Conservation (phyloP, 495 filamentous ascomycete genomes). For the Lindgomyces ingoldianus region DNA sequence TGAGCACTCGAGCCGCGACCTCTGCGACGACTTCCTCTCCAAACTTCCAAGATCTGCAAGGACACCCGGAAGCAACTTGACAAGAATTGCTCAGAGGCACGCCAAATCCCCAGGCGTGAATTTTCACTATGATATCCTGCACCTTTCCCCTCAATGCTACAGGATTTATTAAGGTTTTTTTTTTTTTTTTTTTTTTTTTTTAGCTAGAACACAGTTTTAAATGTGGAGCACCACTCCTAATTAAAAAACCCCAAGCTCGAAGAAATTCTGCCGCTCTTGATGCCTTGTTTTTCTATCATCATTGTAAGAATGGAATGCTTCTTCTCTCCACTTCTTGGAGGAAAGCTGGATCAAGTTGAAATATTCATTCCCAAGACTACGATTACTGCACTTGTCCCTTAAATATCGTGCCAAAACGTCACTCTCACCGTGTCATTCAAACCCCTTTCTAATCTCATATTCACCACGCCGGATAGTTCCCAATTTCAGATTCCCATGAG, state of each 20-base stretch:
- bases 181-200: too few species aligned
- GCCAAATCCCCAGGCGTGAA: neutral
- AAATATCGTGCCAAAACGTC: too few species aligned
- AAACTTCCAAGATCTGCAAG: too few species aligned
- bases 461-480: neutral
- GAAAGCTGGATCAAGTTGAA: neutral
- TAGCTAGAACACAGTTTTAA: too few species aligned
- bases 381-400: neutral
- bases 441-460: neutral
- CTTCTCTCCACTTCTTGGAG: neutral
- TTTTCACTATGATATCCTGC: too few species aligned
- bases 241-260: too few species aligned
- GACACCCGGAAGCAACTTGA: neutral
- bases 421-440: too few species aligned
- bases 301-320: neutral
- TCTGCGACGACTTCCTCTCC: neutral
- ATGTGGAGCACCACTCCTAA: too few species aligned
- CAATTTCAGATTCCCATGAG: neutral
- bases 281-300: neutral
- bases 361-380: neutral
- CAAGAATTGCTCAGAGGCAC: neutral
- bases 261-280: too few species aligned
- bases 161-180: too few species aligned
- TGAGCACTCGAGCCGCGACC: neutral
- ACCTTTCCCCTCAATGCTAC: too few species aligned